Base-by-base conservation (phyloP, 495 filamentous ascomycete species). In the Podospora appendiculata region DNA sequence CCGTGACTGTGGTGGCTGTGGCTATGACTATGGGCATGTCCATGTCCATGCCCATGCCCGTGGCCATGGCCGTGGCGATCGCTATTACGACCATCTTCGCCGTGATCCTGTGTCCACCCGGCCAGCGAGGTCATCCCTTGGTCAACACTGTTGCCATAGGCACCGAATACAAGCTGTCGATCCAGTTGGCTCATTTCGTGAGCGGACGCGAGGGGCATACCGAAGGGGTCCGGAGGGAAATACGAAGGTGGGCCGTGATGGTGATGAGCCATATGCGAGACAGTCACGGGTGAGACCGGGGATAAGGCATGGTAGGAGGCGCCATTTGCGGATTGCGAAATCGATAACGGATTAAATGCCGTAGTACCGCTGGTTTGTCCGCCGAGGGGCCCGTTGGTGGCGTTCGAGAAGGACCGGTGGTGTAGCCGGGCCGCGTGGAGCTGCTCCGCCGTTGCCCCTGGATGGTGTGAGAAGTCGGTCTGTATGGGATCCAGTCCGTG, bases 111-210 rank as follows among this genome's bases (percentile, higher is more conserved):
- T 14, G 59, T 34, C 63, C 61, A 64, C 18, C 57, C 59, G 4
- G 61, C 57, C 9, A 57, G 42, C 18, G 52, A 51, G 16, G 39
- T 51, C 25, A 58, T 12, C 5, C 50, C 47, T 1, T 58, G 53
- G 16, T 61, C 61, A 13, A 60, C 51, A 16, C 53, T 50, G n/a
- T 58, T 80, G n/a, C 75, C 74, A 58, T 90, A 91, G 1, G 86
- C 86, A 52, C 84, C 84, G 57, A 88, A 88, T 11, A 90, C 84
- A 45, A 90, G 81, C 58, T 89, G 87, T 0, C 86, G 79, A 61
- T 90, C 87, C 9, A 90, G 77, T 59, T 86, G 82, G 4, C 79
- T 78, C 47, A 80, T 63, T 17, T 65, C 67, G 38, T 78, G 33
- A 64, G 70, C 47, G 8, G 62, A 40, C 16, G 38, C 53, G 2